Conservation (phyloP, 176 grass and related monocot genomes). For the Tillandsia leiboldiana region DNA sequence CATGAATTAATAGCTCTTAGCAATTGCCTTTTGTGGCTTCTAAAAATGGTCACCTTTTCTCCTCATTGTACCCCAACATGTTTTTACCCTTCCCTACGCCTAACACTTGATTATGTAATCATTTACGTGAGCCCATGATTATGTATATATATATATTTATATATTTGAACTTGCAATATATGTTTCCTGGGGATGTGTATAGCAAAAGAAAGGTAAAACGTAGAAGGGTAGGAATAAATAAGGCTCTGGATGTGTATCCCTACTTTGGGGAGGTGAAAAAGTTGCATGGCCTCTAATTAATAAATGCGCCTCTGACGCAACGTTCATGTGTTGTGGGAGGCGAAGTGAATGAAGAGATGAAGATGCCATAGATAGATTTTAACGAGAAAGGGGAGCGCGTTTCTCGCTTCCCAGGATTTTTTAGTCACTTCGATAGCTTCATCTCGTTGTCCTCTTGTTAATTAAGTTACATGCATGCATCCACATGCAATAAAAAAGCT, state of each 20-base stretch:
- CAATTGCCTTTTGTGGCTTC: neutral
- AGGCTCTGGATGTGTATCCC: neutral
- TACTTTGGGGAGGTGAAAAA: conserved; percentile 1
- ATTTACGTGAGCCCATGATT: conserved; percentile 15
- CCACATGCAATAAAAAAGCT: neutral
- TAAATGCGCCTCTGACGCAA: conserved; percentile 23
- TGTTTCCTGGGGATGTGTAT: neutral
- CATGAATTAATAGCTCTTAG: too few species aligned
- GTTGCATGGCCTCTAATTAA: neutral
- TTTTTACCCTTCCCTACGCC: neutral
- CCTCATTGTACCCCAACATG: neutral
- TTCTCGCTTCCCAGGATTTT: conserved; percentile 9
- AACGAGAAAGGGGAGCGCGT: conserved; percentile 17
- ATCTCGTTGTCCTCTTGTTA: neutral
- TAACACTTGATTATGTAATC: conserved; percentile 37
- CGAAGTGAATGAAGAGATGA: conserved; percentile 15
- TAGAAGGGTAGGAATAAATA: neutral
- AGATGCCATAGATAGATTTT: conserved; percentile 33
- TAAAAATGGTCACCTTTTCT: neutral
- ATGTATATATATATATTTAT: neutral
- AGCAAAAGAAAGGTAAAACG: neutral
- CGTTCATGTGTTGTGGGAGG: conserved; percentile 1
- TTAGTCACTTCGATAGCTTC: neutral
- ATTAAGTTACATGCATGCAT: neutral
- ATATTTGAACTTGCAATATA: conserved; percentile 1